These are phyloP conservation scores for Trichoderma breve DNA, from an alignment of 2,329 filamentous ascomycete genomes.

Conservation along the genomic window DNA sequence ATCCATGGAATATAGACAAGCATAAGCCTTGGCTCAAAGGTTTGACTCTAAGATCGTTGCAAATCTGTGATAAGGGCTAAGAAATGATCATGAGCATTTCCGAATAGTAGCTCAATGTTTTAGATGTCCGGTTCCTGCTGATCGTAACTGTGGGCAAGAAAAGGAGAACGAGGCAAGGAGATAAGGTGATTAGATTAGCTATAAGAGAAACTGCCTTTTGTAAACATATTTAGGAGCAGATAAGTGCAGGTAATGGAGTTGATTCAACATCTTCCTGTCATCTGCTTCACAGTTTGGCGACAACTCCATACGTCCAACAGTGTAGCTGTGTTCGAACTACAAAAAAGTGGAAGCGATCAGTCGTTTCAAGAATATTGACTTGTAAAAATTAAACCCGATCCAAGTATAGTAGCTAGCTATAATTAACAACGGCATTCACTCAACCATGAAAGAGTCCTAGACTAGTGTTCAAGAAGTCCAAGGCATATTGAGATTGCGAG, in stretches of 20 bases:
- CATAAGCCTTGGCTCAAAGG: neutral
- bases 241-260: neutral
- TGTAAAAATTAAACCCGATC: neutral
- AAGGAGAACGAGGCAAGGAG: neutral
- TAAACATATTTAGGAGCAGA: neutral
- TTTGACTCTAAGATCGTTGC: neutral
- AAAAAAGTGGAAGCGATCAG: neutral
- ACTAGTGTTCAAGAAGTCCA: neutral
- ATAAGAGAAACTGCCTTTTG: neutral
- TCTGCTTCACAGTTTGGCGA: neutral
- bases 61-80: neutral
- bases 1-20: neutral
- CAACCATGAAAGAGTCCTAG: neutral
- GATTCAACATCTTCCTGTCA: neutral
- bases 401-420: neutral
- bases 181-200: rapidly evolving
- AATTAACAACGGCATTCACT: neutral
- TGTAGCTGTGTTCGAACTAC: neutral
- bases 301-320: neutral
- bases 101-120: neutral
- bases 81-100: neutral
- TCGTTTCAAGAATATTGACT: neutral
- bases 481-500: neutral
- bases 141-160: neutral
- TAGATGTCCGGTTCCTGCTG: neutral